Conservation (phyloP, 768 basidiomycete genomes). For the Tricholoma saponaceum region DNA sequence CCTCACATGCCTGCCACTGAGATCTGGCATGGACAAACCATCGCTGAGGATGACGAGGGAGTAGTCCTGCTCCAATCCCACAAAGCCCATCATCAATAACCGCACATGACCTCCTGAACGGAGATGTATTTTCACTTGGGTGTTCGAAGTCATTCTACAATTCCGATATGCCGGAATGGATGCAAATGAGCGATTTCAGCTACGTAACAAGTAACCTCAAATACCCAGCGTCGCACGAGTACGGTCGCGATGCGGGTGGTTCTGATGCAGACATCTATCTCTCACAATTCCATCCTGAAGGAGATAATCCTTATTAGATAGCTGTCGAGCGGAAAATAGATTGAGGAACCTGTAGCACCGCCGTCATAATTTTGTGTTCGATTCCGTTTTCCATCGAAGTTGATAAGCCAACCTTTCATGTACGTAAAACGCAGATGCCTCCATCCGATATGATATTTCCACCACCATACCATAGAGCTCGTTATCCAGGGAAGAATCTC, state of each 20-base stretch:
- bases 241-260: not conserved
- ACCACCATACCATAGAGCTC: not conserved
- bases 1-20: no score
- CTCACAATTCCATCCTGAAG: not conserved
- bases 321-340: not conserved
- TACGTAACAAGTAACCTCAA: no score
- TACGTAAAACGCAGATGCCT: not conserved
- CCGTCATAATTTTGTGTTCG: not conserved
- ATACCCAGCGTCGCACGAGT: not conserved
- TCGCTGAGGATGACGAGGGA: no score
- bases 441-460: not conserved
- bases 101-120: not conserved
- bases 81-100: no score
- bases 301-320: not conserved
- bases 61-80: no score
- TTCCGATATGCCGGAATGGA: no score
- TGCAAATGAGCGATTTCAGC: no score
- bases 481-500: conserved; percentile 3
- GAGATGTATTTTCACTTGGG: not conserved
- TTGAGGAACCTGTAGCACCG: not conserved
- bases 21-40: no score
- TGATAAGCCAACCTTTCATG: not conserved
- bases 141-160: no score
- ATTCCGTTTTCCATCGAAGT: not conserved
- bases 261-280: not conserved